phyloP scores from a whole-genome alignment of 129 eudicot species.

The Tagetes erecta region DNA sequence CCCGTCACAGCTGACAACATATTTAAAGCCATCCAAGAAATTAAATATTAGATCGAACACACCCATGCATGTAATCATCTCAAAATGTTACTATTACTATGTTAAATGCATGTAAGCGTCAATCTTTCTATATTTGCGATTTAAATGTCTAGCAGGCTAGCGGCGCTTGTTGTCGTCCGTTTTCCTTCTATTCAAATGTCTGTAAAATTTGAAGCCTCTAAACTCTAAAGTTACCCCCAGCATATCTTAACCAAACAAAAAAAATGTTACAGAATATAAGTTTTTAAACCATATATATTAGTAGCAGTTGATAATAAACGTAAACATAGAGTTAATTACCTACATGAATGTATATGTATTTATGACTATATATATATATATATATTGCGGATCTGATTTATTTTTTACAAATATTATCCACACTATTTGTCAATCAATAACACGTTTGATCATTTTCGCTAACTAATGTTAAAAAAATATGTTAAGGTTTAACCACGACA shows the following conservation, averaged over 20 bases:
- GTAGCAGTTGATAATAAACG: too few relatives aligned
- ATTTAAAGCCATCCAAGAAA: conserved; percentile 26
- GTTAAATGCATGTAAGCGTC: background rate
- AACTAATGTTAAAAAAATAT: too few relatives aligned
- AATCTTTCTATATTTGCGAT: background rate
- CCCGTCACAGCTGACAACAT: conserved; percentile 28
- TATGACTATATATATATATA: background rate
- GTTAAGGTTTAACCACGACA: too few relatives aligned
- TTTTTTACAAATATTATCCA: too few relatives aligned
- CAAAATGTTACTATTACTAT: background rate
- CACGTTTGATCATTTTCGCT: too few relatives aligned
- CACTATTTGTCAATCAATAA: too few relatives aligned
- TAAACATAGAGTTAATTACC: too few relatives aligned
- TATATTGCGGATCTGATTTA: background rate
- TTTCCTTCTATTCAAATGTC: too few relatives aligned
- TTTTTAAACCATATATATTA: background rate
- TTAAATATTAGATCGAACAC: background rate
- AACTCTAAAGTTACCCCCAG: too few relatives aligned
- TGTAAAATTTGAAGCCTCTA: too few relatives aligned
- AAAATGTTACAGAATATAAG: background rate
- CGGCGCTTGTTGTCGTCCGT: conserved; percentile 37
- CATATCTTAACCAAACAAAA: background rate
- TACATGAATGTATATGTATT: too few relatives aligned
- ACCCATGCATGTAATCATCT: background rate
- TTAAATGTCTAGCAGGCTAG: conserved; percentile 19